phyloP scores from a whole-genome alignment of 139 green algal genomes.

The Eudorina sp. region DNA sequence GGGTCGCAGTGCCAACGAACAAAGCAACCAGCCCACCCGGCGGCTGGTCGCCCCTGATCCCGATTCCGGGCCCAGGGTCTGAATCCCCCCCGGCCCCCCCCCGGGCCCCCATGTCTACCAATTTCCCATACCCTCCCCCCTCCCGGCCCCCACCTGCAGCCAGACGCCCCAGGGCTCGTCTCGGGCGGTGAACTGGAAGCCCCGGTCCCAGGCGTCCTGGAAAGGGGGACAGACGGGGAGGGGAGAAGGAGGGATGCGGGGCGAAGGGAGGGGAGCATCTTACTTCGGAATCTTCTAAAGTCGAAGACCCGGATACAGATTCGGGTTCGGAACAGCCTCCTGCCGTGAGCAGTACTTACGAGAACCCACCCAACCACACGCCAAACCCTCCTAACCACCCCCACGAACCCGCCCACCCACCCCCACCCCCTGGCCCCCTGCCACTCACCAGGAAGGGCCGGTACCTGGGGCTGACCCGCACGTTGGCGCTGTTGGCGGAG shows the following conservation, averaged over 20 bases:
- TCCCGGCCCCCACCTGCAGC: constrained; percentile 11
- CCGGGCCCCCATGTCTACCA: background rate
- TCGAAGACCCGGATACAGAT: background rate
- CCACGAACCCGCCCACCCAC: background rate
- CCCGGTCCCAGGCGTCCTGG: constrained; percentile 33
- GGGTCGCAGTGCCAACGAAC: background rate
- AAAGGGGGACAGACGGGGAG: background rate
- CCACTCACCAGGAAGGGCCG: background rate
- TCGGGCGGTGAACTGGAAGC: background rate
- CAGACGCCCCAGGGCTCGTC: constrained; percentile 3
- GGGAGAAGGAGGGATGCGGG: too few relatives aligned
- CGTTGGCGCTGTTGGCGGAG: background rate
- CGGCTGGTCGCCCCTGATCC: too few relatives aligned
- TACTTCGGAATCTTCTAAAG: background rate
- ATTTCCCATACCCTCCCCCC: background rate
- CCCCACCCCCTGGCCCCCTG: background rate
- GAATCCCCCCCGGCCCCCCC: background rate
- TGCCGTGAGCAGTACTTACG: background rate
- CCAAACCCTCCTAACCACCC: background rate
- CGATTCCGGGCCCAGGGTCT: too few relatives aligned
- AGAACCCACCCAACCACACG: background rate
- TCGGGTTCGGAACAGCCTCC: background rate
- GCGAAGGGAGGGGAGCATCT: background rate
- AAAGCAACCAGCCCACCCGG: background rate
- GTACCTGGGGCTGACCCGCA: constrained; percentile 13